phyloP scores from a whole-genome alignment of 2,329 filamentous ascomycete species.

The Myriosclerotinia scirpicola region DNA sequence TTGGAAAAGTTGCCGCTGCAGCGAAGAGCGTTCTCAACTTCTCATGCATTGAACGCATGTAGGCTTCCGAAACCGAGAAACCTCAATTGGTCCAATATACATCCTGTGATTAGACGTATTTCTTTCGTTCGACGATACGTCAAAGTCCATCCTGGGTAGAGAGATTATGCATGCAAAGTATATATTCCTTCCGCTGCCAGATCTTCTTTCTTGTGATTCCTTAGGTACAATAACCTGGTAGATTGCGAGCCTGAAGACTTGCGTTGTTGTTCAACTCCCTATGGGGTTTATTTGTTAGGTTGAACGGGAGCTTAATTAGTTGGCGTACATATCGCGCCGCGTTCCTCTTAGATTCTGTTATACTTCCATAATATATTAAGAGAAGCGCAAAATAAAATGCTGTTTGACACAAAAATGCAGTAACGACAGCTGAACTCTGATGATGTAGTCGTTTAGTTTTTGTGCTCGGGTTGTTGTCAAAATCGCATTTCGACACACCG shows the following conservation, averaged over 20 bases:
- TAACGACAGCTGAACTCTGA: conserved; percentile 6
- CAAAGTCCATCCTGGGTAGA: neutral
- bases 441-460: neutral
- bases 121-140: neutral
- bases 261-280: neutral
- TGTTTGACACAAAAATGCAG: neutral
- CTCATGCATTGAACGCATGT: conserved; percentile 10
- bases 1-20: conserved; percentile 1
- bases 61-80: neutral
- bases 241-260: conserved; percentile 6
- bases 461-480: neutral
- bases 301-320: neutral
- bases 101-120: conserved; percentile 12
- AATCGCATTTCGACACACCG: neutral
- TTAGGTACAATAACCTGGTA: neutral
- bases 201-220: conserved; percentile 7
- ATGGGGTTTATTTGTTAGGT: too few relatives aligned
- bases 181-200: conserved; percentile 16
- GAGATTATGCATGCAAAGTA: conserved; percentile 14
- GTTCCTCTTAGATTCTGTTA: too few relatives aligned
- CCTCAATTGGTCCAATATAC: conserved; percentile 9
- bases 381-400: neutral
- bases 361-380: neutral
- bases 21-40: neutral
- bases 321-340: neutral